Conservation (phyloP, 768 basidiomycete species). For the Agrocybe chaxingu region DNA sequence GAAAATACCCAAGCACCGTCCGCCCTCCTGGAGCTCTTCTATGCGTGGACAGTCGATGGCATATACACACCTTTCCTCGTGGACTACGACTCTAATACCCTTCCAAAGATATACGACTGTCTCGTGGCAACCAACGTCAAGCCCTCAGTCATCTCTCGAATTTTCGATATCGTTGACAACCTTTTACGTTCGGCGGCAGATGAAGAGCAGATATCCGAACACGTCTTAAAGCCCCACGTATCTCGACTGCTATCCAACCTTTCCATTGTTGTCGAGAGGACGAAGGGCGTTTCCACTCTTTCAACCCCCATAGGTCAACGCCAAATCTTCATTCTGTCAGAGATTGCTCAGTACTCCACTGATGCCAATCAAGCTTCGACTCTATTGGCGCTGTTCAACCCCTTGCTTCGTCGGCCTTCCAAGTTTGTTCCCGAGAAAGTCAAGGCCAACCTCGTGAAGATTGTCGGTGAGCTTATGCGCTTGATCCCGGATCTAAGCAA, state of each 20-base stretch:
- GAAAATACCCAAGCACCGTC: slow-evolving; percentile 95
- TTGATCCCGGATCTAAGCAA: slow-evolving; percentile 63
- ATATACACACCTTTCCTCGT: slow-evolving; percentile 64
- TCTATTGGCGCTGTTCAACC: slow-evolving; percentile 70
- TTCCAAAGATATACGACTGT: slow-evolving; percentile 82
- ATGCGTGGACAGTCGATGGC: slow-evolving; percentile 63
- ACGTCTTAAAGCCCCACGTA: slow-evolving; percentile 67
- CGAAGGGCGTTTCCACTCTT: slow-evolving; percentile 45
- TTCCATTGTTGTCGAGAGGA: slow-evolving; percentile 62
- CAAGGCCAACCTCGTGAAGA: slow-evolving; percentile 78
- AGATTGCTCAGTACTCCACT: slow-evolving; percentile 70
- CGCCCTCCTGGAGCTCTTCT: slow-evolving; percentile 81
- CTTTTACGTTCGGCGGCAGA: slow-evolving; percentile 55
- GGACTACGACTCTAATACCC: slow-evolving; percentile 58
- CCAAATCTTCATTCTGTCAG: slow-evolving; percentile 78
- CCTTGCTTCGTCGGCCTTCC: slow-evolving; percentile 73
- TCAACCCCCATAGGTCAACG: slow-evolving; percentile 72
- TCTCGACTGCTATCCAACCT: slow-evolving; percentile 70
- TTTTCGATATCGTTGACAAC: slow-evolving; percentile 84
- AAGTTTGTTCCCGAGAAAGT: slow-evolving; percentile 81
- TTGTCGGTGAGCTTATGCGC: slow-evolving; percentile 61
- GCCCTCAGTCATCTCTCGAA: slow-evolving; percentile 70
- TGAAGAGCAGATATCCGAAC: slow-evolving; percentile 45
- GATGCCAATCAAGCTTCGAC: slow-evolving; percentile 70
- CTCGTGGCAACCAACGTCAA: slow-evolving; percentile 84